Percentiles rank a stretch among this genome's conserved stretches.
Conservation (phyloP, 2,329 filamentous ascomycete genomes). For the Claviceps humidiphila region DNA sequence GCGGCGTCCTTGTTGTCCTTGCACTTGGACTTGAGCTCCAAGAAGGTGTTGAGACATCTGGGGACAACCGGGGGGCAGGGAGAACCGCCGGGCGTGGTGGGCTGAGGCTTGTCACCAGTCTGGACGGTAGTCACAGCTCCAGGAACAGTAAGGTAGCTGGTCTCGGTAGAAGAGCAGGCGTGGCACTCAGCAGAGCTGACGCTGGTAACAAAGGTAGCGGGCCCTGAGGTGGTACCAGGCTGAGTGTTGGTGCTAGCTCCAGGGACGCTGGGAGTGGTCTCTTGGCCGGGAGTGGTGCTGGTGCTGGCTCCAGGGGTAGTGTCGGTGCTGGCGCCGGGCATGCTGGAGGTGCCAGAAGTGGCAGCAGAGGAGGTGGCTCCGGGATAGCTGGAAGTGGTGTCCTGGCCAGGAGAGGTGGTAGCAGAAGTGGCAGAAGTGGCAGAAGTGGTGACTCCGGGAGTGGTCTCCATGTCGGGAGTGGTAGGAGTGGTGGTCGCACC, state of each 20-base stretch:
- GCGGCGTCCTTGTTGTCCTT: conserved; percentile 65
- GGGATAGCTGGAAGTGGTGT: conserved; percentile 1
- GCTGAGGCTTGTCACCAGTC: conserved; percentile 6
- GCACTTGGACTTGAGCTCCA: conserved; percentile 56
- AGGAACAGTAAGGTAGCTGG: too few species aligned
- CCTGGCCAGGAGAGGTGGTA: background rate
- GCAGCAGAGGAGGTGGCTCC: background rate
- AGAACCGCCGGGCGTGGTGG: conserved; percentile 8
- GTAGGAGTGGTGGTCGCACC: background rate
- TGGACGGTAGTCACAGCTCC: conserved; percentile 4
- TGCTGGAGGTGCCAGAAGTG: background rate
- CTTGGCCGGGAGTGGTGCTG: background rate
- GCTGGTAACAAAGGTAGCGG: too few species aligned
- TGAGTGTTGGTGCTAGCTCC: background rate
- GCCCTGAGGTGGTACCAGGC: background rate
- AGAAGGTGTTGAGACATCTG: conserved; percentile 84
- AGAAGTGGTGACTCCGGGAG: conserved; percentile 10
- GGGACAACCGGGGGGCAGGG: conserved; percentile 63
- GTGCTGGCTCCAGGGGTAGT: background rate
- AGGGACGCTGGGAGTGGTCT: conserved; percentile 5
- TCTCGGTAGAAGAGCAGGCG: too few species aligned
- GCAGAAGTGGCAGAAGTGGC: background rate
- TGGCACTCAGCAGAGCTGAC: too few species aligned
- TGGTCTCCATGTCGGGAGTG: conserved; percentile 4
- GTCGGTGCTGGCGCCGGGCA: conserved; percentile 3